These are phyloP conservation scores for Fraxinus floribunda DNA, from an alignment of 305 asterid genomes.

Conservation along the genomic window DNA sequence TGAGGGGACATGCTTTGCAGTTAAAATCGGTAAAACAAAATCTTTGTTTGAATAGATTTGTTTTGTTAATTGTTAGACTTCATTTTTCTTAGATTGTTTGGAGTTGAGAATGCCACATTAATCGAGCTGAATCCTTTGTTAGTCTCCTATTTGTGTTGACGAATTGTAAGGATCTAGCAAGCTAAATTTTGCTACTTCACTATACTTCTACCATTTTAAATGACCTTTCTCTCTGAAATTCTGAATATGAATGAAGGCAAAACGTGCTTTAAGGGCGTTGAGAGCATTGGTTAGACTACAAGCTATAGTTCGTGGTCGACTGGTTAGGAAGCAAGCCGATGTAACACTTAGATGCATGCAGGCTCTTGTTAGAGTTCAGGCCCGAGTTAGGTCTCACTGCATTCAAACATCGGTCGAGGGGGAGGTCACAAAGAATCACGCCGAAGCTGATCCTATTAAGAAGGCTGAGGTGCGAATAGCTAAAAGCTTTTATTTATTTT, in stretches of 20 bases:
- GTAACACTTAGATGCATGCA: conserved; percentile 88
- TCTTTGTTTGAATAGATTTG: neutral
- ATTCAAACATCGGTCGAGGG: conserved; percentile 38
- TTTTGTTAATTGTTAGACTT: neutral
- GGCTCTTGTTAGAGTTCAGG: conserved; percentile 85
- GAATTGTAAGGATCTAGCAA: neutral
- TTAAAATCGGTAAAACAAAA: neutral
- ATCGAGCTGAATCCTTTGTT: neutral
- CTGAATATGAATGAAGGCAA: conserved; percentile 51
- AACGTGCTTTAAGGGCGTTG: conserved; percentile 83
- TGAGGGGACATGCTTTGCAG: neutral
- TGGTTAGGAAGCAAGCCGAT: conserved; percentile 81
- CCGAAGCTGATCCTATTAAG: conserved; percentile 45
- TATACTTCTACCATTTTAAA: neutral
- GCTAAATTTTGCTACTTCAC: neutral
- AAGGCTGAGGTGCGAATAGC: conserved; percentile 57
- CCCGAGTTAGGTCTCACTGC: conserved; percentile 70
- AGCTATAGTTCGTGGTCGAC: conserved; percentile 84
- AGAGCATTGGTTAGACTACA: conserved; percentile 82
- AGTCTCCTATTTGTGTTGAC: neutral
- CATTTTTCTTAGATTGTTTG: neutral
- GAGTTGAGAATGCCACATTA: neutral
- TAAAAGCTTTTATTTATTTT: neutral
- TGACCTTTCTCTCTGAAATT: neutral
- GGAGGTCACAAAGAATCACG: conserved; percentile 15